Conservation (phyloP, 2,329 filamentous ascomycete genomes). For the Stagonosporopsis cucurbitacearum region DNA sequence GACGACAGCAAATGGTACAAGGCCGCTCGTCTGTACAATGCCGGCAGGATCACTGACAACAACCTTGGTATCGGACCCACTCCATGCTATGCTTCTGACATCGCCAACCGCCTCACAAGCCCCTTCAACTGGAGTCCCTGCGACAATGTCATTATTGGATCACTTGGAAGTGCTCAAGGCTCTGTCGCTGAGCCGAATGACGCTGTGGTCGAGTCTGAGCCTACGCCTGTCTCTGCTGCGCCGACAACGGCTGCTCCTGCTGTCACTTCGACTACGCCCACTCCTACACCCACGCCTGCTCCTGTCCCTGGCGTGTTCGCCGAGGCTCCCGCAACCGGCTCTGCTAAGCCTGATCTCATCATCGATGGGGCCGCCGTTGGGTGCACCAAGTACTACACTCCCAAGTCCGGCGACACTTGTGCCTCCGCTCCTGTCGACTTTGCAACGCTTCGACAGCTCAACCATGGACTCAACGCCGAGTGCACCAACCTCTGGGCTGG, state of each 20-base stretch:
- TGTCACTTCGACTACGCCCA: neutral
- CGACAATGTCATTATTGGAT: conserved; percentile 15
- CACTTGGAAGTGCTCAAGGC: conserved; percentile 7
- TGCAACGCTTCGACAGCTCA: conserved; percentile 37
- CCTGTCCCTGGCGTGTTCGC: conserved; percentile 2
- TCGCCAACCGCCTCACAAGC: conserved; percentile 57
- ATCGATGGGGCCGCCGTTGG: conserved; percentile 21
- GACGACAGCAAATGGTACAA: conserved; percentile 54
- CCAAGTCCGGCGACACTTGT: conserved; percentile 44
- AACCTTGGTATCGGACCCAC: conserved; percentile 53
- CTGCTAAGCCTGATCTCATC: conserved; percentile 9
- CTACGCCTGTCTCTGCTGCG: neutral
- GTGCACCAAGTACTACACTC: conserved; percentile 44
- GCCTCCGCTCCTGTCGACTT: conserved; percentile 37
- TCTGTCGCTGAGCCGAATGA: neutral
- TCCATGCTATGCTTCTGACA: conserved; percentile 59
- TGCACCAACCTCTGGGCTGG: conserved; percentile 50
- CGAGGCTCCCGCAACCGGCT: neutral
- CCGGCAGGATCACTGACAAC: conserved; percentile 47
- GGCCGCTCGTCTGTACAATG: conserved; percentile 60
- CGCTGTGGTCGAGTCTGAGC: neutral
- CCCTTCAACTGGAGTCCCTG: conserved; percentile 26
- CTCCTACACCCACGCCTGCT: conserved; percentile 5
- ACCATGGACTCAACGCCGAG: conserved; percentile 36
- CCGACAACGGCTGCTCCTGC: neutral